Percentiles rank a stretch among this genome's conserved stretches.
Conservation (phyloP, 805 yeast genomes). For the Pachysolen tannophilus region DNA sequence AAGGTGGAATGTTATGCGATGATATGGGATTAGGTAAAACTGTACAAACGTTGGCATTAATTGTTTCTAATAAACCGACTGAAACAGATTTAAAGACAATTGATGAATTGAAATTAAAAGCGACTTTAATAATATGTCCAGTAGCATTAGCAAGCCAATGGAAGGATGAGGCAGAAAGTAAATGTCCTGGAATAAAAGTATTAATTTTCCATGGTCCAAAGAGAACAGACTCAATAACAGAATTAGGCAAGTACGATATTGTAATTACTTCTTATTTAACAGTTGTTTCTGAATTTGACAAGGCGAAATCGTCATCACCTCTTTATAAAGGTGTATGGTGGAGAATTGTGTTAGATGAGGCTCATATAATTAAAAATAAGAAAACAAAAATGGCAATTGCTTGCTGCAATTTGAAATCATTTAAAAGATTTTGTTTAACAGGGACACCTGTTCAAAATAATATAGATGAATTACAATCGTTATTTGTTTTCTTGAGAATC, state of each 20-base stretch:
- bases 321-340: constrained; percentile 28
- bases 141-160: constrained; percentile 34
- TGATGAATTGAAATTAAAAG: constrained; percentile 4
- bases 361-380: constrained; percentile 50
- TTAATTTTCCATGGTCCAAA: constrained; percentile 23
- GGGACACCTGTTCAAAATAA: constrained; percentile 62
- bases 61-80: constrained; percentile 23
- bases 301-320: constrained; percentile 13
- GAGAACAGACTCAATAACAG: constrained; percentile 11
- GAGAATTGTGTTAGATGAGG: constrained; percentile 58
- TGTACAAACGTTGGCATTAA: constrained; percentile 63
- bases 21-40: constrained; percentile 92
- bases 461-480: constrained; percentile 43
- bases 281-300: constrained; percentile 13
- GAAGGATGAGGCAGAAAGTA: constrained; percentile 26
- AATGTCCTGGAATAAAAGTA: constrained; percentile 26
- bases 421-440: constrained; percentile 49
- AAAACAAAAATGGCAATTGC: constrained; percentile 39
- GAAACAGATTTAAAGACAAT: constrained; percentile 4
- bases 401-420: constrained; percentile 29
- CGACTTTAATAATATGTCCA: constrained; percentile 35
- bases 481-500: constrained; percentile 28
- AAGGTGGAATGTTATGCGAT: constrained; percentile 69
- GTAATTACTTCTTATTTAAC: constrained; percentile 25
- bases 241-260: constrained; percentile 21